phyloP scores from a whole-genome alignment of 1,284 basidiomycete species.

The Moesziomyces antarcticus region DNA sequence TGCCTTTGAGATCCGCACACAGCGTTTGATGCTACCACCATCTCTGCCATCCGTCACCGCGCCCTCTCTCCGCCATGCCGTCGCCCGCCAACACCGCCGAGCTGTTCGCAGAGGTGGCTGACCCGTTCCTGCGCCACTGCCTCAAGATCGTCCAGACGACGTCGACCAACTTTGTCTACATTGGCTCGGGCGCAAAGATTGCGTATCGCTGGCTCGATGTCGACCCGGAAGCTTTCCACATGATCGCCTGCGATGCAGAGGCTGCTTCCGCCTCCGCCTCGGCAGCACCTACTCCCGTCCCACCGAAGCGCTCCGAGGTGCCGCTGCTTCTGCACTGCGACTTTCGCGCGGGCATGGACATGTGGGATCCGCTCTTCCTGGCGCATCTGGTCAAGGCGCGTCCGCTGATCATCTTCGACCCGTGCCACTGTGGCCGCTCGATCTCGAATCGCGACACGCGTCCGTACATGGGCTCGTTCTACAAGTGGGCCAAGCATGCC shows the following conservation, averaged over 20 bases:
- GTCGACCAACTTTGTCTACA: constrained; percentile 34
- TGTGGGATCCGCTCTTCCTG: constrained; percentile 51
- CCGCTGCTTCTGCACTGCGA: constrained; percentile 38
- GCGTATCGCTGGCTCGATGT: constrained; percentile 47
- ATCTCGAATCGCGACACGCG: constrained; percentile 40
- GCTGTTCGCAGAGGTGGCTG: constrained; percentile 29
- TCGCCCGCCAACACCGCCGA: constrained; percentile 5
- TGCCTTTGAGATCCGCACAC: too few species aligned
- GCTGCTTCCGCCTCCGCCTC: constrained; percentile 1
- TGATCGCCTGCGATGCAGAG: constrained; percentile 13
- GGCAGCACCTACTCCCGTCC: background rate
- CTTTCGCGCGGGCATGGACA: constrained; percentile 38
- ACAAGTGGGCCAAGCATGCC: constrained; percentile 44
- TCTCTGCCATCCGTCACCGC: background rate
- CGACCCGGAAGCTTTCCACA: constrained; percentile 20
- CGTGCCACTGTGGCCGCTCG: constrained; percentile 36
- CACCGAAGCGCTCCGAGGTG: constrained; percentile 12
- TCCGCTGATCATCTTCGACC: constrained; percentile 37
- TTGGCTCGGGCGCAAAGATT: constrained; percentile 43
- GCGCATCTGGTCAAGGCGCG: constrained; percentile 47
- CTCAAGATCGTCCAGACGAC: constrained; percentile 38
- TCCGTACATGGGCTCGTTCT: constrained; percentile 42
- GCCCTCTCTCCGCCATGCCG: background rate
- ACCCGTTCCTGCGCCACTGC: constrained; percentile 35
- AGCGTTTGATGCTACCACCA: background rate